These are phyloP conservation scores for Aspergillus texensis DNA, from an alignment of 2,329 filamentous ascomycete genomes.

Conservation along the genomic window DNA sequence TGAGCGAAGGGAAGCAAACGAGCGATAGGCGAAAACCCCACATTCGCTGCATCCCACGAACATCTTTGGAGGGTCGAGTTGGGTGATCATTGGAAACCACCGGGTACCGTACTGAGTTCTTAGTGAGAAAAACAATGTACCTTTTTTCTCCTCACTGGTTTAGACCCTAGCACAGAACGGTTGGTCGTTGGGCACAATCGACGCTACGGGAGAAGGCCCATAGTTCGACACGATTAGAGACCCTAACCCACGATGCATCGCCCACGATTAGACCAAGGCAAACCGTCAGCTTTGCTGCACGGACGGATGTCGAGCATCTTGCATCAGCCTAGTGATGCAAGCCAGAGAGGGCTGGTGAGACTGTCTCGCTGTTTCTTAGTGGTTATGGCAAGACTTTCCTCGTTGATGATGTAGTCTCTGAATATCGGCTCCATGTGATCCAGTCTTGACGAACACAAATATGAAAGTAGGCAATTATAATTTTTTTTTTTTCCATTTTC, in stretches of 20 bases:
- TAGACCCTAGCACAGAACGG: conserved; percentile 6
- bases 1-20: conserved; percentile 23
- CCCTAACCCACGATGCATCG: conserved; percentile 11
- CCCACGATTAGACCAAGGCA: conserved; percentile 5
- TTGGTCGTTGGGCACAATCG: conserved; percentile 14
- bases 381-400: not conserved
- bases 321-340: conserved; percentile 20
- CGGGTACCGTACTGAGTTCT: not conserved
- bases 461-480: not conserved
- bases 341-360: conserved; percentile 2
- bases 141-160: not conserved
- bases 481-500: not conserved
- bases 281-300: conserved; percentile 9
- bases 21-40: conserved; percentile 29
- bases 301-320: conserved; percentile 19
- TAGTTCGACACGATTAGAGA: conserved; percentile 3
- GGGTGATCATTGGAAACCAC: conserved; percentile 13
- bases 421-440: not conserved
- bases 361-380: conserved; percentile 10
- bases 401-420: not conserved
- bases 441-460: not conserved
- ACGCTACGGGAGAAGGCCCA: conserved; percentile 8
- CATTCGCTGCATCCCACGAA: conserved; percentile 20
- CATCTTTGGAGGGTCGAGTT: conserved; percentile 9
- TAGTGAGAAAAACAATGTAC: not conserved